Base-by-base conservation (phyloP, 2,329 filamentous ascomycete species). In the Hypoxylon sp. region DNA sequence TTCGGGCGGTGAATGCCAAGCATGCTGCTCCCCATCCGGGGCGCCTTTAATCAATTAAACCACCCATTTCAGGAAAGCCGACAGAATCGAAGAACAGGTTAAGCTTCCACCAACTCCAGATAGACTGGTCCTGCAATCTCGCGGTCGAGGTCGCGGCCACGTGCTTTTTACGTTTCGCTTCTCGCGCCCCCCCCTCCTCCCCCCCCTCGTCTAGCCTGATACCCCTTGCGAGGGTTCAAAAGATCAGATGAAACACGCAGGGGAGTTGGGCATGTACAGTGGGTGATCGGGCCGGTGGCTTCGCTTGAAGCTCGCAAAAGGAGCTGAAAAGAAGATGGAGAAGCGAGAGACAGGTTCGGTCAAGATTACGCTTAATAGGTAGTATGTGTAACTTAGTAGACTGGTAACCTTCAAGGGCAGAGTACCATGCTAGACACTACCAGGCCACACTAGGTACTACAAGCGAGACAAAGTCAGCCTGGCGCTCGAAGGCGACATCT, bases 111-210 rank as follows among this genome's bases (percentile, higher is more conserved):
- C 11, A n/a, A 33, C 11, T 4, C 15, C n/a, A 33, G 46, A 48
- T 54, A 53, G 58, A 57, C 50, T 45, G 45, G 47, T 24, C 58
- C 58, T 50, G 43, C 9, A 57, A 50, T 57, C 53, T 60, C 48
- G 49, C 27, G 51, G 37, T 53, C 48, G 49, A 23, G 51, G 37
- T 53, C 53, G 27, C 26, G 42, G n/a, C 53, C 53, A 60, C 58
- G 58, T 60, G 53, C 37, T 33, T 29, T 4, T 29, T 4, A 15
- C 18, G 26, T n/a, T 37, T 47, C 21, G 11, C 17, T 13, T 3
- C 9, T 23, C 35, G 33, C 43, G 17, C n/a, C 35, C 31, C 29
- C 11, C 11, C 29, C 29, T 5, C 11, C 11, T 9, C 6, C 26
- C 26, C 15, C 4, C 5, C 20, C 18, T 10, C 17, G 24, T 20